A percentile compares a stretch with the other conserved stretches of the same genome.
Evolutionary conservation across 1,284 basidiomycete genomes (phyloP).

Genomic region (Calocybe gambosa): DNA sequence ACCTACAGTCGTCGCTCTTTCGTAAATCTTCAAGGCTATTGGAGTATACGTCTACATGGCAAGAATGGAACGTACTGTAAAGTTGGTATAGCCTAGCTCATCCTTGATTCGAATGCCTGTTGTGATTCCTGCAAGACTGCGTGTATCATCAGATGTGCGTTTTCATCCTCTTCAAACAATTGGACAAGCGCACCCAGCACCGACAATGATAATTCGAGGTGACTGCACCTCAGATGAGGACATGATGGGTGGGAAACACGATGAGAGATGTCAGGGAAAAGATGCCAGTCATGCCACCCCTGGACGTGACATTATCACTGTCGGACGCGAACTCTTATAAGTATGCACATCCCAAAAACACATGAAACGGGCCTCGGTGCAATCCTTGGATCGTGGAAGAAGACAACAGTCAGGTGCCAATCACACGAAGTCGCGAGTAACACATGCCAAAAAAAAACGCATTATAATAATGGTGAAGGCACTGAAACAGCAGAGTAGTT

Average conservation of each 20-base stretch:
- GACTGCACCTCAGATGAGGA: constrained; percentile 7
- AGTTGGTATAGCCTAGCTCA: constrained; percentile 37
- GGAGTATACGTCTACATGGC: background rate
- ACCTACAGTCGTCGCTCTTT: constrained; percentile 37
- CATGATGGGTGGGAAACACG: constrained; percentile 2
- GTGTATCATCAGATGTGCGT: background rate
- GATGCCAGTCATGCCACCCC: background rate
- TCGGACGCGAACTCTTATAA: background rate
- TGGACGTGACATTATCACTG: background rate
- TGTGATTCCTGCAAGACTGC: constrained; percentile 39
- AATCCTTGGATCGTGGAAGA: background rate
- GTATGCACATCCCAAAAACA: background rate
- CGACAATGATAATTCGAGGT: constrained; percentile 40
- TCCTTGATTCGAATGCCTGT: constrained; percentile 42
- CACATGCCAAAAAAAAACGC: no score
- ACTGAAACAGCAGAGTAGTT: background rate
- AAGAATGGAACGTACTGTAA: constrained; percentile 32
- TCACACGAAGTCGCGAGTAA: no score
- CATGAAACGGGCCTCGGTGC: constrained; percentile 2
- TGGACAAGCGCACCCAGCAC: constrained; percentile 37
- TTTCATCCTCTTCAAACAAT: background rate
- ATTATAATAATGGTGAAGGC: no score
- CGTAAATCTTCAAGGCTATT: constrained; percentile 37
- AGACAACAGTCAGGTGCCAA: background rate
- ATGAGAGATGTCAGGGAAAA: background rate